Conservation (phyloP, 371 early-diverging fungal species). For the Zychaea mexicana region DNA sequence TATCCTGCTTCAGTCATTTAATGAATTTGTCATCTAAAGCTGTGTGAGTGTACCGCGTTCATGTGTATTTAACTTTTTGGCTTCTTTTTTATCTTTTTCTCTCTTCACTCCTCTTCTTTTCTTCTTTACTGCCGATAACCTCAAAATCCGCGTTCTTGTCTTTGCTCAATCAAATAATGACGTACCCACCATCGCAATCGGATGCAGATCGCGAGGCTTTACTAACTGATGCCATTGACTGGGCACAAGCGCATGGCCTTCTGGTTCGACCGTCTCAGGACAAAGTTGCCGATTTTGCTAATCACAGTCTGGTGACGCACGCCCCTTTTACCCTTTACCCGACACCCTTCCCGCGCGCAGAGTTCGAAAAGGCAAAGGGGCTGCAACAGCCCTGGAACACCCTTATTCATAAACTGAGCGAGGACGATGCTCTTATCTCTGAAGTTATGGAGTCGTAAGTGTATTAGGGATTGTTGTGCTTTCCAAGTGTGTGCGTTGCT, state of each 20-base stretch:
- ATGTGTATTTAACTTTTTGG: too few relatives aligned
- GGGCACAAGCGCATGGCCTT: conserved; percentile 79
- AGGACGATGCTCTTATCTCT: conserved; percentile 76
- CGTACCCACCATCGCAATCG: conserved; percentile 25
- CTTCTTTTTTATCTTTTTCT: background rate
- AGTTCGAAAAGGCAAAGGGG: conserved; percentile 74
- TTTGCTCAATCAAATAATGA: conserved; percentile 14
- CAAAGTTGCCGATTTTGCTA: conserved; percentile 27
- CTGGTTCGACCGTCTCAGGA: conserved; percentile 65
- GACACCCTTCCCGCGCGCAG: conserved; percentile 76
- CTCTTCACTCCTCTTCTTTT: conserved; percentile 5
- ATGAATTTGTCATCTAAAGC: too few relatives aligned
- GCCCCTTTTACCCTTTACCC: conserved; percentile 93
- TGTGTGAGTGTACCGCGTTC: too few relatives aligned
- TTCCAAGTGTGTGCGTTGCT: too few relatives aligned
- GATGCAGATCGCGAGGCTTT: conserved; percentile 25
- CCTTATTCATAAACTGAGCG: conserved; percentile 79
- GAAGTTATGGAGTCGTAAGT: conserved; percentile 78
- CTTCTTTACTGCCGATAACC: background rate
- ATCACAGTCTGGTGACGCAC: conserved; percentile 62
- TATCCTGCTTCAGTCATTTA: too few relatives aligned
- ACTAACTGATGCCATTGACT: conserved; percentile 70
- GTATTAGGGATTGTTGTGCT: too few relatives aligned
- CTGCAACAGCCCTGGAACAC: conserved; percentile 84
- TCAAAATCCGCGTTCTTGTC: too few relatives aligned